Evolutionary conservation across 345 rosid species (phyloP).

Genomic region (Toxicodendron radicans): DNA sequence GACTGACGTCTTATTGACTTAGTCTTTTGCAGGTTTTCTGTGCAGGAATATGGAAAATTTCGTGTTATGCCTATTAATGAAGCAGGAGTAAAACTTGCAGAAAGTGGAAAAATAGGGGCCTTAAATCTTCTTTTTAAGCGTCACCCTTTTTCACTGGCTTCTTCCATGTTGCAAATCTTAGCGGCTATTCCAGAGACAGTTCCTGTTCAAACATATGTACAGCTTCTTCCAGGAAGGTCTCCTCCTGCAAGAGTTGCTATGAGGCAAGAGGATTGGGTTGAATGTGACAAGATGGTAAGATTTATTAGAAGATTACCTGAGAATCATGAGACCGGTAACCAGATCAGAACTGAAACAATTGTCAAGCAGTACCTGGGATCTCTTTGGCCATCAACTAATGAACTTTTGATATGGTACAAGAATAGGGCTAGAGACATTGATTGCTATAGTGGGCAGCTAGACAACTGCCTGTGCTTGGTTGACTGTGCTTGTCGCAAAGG

Average conservation of each 20-base stretch:
- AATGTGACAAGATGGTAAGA: constrained; percentile 71
- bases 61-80: constrained; percentile 64
- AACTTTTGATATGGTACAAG: constrained; percentile 78
- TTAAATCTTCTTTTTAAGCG: constrained; percentile 90
- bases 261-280: constrained; percentile 99
- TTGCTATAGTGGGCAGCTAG: constrained; percentile 82
- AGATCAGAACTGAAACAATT: constrained; percentile 75
- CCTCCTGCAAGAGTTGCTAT: constrained; percentile 62
- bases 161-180: constrained; percentile 64
- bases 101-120: constrained; percentile 95
- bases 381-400: constrained; percentile 73
- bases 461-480: constrained; percentile 74
- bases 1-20: constrained; percentile 45
- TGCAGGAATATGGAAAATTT: constrained; percentile 84
- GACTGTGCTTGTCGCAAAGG: constrained; percentile 80
- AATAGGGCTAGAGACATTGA: constrained; percentile 87
- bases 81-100: constrained; percentile 77
- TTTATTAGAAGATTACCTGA: constrained; percentile 59
- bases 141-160: constrained; percentile 80
- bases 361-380: constrained; percentile 53
- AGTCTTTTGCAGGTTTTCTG: constrained; percentile 71
- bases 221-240: constrained; percentile 88
- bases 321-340: constrained; percentile 42
- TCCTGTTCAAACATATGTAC: constrained; percentile 81
- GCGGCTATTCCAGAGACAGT: constrained; percentile 90